Evolutionary conservation across 805 yeast genomes (phyloP), one percentile per base, ranked within the genome.

Genomic region (Candida maris): DNA sequence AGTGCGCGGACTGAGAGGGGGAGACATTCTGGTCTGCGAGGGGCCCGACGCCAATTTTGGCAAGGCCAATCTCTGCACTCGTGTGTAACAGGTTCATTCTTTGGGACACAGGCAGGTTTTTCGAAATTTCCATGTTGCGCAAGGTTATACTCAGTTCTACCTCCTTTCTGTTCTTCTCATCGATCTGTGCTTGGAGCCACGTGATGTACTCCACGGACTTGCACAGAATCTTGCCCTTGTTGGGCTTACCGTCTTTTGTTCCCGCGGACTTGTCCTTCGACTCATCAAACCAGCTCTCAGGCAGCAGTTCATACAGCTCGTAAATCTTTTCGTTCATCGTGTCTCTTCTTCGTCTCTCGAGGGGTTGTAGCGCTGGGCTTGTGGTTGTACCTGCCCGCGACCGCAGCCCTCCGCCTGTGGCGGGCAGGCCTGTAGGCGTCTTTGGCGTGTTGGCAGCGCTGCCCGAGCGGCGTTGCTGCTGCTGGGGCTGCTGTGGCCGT

Each of bases 1-100:
- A n/a, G 30, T 30, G 37, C 8, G 12, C 23, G 3, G 33, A 28
- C 12, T 14, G 27, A 5, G 32, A 28, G 14, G 28, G 28, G 9
- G 35, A 32, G 10, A 6, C 24, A 13, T 34, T 34, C 37, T 48
- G 46, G 19, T 67, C 77, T 1, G 85, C 79, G 34, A 83, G 59
- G 1, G 91, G 89, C 2, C 94, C 94, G 6, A 85, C 93, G 1
- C 96, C 95, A 32, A 85, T 81, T 48, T 75, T 75, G 0, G 87
- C 79, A 38, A 86, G 63, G 2, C 85, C 86, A 18, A 71, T 61
- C 53, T 85, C 95, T 0, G 95, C 96, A 54, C 87, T 79, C 2
- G 95, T 85, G 47, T 80, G 65, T 52, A 73, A 57, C 48, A 77
- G 59, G 54, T 74, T 62, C 39, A 66, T 46, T 48, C 56, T 42